Conservation (phyloP, 1,284 basidiomycete species). For the Cronartium quercuum region DNA sequence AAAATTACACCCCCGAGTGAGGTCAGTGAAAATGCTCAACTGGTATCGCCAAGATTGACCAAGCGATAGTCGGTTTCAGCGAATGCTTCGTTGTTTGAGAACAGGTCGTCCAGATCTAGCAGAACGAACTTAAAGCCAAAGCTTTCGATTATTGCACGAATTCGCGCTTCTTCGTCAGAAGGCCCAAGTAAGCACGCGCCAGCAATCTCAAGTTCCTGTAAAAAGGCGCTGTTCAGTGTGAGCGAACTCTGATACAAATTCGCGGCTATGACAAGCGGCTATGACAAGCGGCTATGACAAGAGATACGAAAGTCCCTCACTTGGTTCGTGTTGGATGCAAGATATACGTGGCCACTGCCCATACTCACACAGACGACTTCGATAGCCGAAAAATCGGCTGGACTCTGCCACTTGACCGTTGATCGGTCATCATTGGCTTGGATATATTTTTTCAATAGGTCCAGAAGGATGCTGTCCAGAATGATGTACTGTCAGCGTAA, state of each 20-base stretch:
- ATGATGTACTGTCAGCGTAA: background rate
- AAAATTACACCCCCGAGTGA: background rate
- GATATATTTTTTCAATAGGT: conserved; percentile 15
- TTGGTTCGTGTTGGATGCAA: background rate
- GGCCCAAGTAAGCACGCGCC: background rate
- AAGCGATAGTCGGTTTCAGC: background rate
- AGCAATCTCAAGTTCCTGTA: background rate
- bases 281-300: background rate
- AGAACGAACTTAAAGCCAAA: conserved; percentile 23
- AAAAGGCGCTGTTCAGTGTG: background rate
- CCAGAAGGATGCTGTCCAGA: background rate
- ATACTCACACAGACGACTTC: conserved; percentile 20
- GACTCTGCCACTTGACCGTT: conserved; percentile 25
- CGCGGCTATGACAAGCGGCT: background rate
- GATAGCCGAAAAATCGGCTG: conserved; percentile 13
- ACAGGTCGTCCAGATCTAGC: conserved; percentile 12
- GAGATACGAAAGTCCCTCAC: background rate
- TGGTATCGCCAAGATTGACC: conserved; percentile 22
- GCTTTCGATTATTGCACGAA: background rate
- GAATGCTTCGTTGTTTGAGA: background rate
- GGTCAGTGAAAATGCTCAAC: conserved; percentile 5
- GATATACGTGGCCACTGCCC: conserved; percentile 3
- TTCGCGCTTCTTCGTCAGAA: background rate
- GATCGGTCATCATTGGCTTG: conserved; percentile 19
- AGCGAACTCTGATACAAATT: background rate